Evolutionary conservation across 345 rosid species (phyloP).

Genomic region (Populus simonii): DNA sequence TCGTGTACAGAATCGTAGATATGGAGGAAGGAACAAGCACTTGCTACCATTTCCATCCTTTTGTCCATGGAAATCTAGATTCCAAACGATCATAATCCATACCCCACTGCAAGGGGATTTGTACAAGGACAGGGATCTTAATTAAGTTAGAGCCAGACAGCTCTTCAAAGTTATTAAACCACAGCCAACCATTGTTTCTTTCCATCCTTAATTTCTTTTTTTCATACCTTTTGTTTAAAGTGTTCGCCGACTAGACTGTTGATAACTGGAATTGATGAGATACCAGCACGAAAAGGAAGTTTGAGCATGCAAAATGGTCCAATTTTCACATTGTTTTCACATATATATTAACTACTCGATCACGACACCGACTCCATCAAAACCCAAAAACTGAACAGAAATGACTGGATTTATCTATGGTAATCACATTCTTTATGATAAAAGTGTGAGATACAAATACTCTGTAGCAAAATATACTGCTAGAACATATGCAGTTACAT

Average conservation of each 20-base stretch:
- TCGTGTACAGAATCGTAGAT: no score
- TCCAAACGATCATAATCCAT: neutral
- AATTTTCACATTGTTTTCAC: slow-evolving; percentile 8
- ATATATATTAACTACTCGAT: neutral
- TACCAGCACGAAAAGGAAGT: neutral
- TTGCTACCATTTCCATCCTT: neutral
- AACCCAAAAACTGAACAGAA: neutral
- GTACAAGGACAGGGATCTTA: no score
- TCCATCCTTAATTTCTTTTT: neutral
- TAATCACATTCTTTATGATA: no score
- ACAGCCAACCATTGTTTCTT: neutral
- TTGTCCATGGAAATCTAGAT: neutral
- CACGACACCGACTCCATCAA: neutral
- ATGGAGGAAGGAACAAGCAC: neutral
- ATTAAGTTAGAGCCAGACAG: no score
- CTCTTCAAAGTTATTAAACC: neutral
- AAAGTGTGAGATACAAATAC: no score
- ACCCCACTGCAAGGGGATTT: no score
- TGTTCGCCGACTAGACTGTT: neutral
- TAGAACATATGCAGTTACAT: no score
- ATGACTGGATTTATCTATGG: neutral
- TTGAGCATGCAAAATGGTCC: neutral
- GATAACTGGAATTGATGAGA: slow-evolving; percentile 6
- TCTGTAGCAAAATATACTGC: no score
- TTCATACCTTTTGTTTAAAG: neutral